Evolutionary conservation across 2,329 filamentous ascomycete genomes (phyloP).

Genomic region (Beauveria caledonica): DNA sequence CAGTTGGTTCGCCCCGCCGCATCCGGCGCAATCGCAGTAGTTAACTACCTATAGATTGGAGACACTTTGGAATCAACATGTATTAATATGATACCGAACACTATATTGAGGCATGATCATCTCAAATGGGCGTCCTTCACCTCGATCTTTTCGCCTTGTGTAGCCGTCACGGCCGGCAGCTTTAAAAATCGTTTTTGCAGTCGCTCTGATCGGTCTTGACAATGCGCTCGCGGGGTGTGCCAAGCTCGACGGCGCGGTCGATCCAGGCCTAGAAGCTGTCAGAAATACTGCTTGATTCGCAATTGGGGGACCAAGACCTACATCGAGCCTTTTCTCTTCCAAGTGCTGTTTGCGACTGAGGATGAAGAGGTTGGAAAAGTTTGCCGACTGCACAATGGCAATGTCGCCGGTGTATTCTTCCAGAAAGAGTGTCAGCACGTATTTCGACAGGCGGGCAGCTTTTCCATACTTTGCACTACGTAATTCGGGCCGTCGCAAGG

Average conservation of each 20-base stretch:
- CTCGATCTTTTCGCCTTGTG: too few relatives aligned
- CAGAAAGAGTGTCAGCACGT: not conserved
- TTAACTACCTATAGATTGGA: not conserved
- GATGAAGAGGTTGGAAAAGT: conserved; percentile 25
- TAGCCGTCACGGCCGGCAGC: not conserved
- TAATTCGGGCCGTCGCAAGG: conserved; percentile 26
- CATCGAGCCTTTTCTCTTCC: conserved; percentile 20
- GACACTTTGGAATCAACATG: not conserved
- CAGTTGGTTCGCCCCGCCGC: conserved; percentile 6
- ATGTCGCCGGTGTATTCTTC: conserved; percentile 25
- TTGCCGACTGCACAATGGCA: conserved; percentile 25
- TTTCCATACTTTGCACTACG: conserved; percentile 23
- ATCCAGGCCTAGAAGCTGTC: conserved; percentile 19
- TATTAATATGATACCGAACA: not conserved
- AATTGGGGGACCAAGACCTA: conserved; percentile 11
- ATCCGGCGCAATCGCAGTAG: not conserved
- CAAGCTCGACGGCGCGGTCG: conserved; percentile 18
- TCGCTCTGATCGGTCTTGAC: conserved; percentile 21
- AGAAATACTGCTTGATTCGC: not conserved
- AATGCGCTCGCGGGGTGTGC: conserved; percentile 19
- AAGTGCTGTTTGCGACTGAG: conserved; percentile 23
- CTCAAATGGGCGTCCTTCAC: too few relatives aligned
- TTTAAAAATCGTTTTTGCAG: conserved; percentile 13
- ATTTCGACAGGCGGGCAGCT: too few relatives aligned
- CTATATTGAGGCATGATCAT: not conserved